Conservation (phyloP, 352 stramenopile genomes). For the Pythium guiyangense region DNA sequence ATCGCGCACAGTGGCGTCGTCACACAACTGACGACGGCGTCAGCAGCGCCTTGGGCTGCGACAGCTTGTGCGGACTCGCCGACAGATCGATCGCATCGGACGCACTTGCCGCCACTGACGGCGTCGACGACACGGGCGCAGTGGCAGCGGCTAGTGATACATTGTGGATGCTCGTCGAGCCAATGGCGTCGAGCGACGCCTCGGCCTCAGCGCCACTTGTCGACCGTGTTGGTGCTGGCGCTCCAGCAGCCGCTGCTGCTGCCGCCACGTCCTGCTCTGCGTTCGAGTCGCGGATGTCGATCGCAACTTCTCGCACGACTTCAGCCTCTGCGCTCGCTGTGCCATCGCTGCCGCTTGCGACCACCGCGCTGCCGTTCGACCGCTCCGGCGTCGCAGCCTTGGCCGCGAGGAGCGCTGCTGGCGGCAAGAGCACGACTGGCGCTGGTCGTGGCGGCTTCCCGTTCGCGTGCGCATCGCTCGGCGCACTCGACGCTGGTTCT, state of each 20-base stretch:
- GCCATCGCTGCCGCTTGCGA: background rate
- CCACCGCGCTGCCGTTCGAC: background rate
- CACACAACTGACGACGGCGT: conserved; percentile 62
- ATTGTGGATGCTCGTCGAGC: conserved; percentile 41
- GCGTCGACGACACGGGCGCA: background rate
- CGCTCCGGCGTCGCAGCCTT: conserved; percentile 10
- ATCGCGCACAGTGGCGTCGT: conserved; percentile 7
- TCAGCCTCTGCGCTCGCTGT: conserved; percentile 2
- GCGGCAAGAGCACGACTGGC: conserved; percentile 31
- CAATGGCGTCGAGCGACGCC: conserved; percentile 30
- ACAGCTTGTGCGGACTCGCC: conserved; percentile 33
- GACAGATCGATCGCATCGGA: conserved; percentile 22
- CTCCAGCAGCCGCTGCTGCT: background rate
- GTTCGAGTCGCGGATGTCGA: conserved; percentile 34
- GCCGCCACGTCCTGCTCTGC: conserved; percentile 7
- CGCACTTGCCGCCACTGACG: conserved; percentile 6
- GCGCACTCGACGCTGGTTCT: conserved; percentile 10
- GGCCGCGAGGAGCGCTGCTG: conserved; percentile 11
- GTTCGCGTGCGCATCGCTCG: conserved; percentile 7
- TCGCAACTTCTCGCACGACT: conserved; percentile 17
- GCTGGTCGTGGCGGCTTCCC: conserved; percentile 22
- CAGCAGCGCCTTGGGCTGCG: conserved; percentile 38
- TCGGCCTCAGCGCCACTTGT: background rate
- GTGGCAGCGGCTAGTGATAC: conserved; percentile 30
- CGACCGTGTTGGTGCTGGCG: background rate